Conservation (phyloP, 2,329 filamentous ascomycete species). For the Elsinoe perseae region DNA sequence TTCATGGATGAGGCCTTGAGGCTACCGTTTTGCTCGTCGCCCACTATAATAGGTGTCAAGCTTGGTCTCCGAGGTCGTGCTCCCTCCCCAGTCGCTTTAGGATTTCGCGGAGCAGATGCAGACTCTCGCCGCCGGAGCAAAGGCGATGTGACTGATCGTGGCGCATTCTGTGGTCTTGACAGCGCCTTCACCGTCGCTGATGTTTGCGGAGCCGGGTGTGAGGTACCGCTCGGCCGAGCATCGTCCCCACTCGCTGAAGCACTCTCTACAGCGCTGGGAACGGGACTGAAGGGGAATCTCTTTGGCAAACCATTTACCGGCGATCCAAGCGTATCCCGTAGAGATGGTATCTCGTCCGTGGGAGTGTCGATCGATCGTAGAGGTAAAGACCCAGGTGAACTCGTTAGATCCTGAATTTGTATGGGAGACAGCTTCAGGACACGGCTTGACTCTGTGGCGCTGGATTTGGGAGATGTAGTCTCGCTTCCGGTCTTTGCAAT, state of each 20-base stretch:
- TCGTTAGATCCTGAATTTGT: conserved; percentile 49
- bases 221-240: background rate
- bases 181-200: background rate
- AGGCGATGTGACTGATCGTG: conserved; percentile 32
- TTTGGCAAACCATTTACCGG: background rate
- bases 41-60: conserved; percentile 30
- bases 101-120: conserved; percentile 16
- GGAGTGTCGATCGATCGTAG: conserved; percentile 31
- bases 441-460: conserved; percentile 25
- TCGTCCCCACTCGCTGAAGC: conserved; percentile 7
- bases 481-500: background rate
- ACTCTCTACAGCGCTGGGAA: background rate
- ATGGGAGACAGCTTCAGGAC: conserved; percentile 47
- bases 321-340: conserved; percentile 8
- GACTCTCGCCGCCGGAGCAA: conserved; percentile 32
- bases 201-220: background rate
- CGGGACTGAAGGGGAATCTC: background rate
- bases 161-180: background rate
- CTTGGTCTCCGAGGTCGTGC: conserved; percentile 19
- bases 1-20: conserved; percentile 29
- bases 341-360: conserved; percentile 9
- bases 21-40: conserved; percentile 23
- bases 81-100: conserved; percentile 9
- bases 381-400: conserved; percentile 48
- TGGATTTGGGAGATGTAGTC: background rate